Evolutionary conservation across 225 moss, liverwort and hornwort species (phyloP).

Genomic region (Antitrichia curtipendula): DNA sequence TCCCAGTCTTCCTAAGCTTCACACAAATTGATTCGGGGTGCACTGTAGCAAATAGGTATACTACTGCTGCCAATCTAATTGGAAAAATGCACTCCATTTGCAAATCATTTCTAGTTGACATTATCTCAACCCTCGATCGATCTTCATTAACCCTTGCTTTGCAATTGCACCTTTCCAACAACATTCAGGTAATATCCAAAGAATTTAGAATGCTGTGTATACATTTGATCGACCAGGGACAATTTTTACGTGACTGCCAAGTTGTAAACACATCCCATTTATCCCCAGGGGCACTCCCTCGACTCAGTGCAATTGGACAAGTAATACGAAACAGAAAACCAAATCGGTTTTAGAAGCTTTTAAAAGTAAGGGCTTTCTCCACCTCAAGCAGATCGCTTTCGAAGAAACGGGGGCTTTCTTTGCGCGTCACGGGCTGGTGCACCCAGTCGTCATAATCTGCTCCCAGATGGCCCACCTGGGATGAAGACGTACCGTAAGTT

Average conservation of each 20-base stretch:
- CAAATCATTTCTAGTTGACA: background rate
- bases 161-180: too few relatives aligned
- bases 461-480: conserved; percentile 31
- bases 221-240: background rate
- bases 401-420: conserved; percentile 40
- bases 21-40: too few relatives aligned
- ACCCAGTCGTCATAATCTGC: conserved; percentile 62
- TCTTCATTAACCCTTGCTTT: too few relatives aligned
- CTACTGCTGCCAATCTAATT: background rate
- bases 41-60: background rate
- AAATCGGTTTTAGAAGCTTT: background rate
- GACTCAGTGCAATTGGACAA: background rate
- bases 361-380: background rate
- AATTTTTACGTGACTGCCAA: background rate
- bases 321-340: too few relatives aligned
- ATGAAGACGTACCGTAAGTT: background rate
- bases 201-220: background rate
- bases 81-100: background rate
- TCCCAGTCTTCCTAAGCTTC: background rate
- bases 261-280: background rate
- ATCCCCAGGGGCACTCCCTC: too few relatives aligned
- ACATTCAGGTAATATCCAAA: background rate
- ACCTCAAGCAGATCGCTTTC: conserved; percentile 37
- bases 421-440: conserved; percentile 37
- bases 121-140: background rate